Evolutionary conservation across 1,284 basidiomycete genomes (phyloP).

Genomic region (Irpex rosettiformis): DNA sequence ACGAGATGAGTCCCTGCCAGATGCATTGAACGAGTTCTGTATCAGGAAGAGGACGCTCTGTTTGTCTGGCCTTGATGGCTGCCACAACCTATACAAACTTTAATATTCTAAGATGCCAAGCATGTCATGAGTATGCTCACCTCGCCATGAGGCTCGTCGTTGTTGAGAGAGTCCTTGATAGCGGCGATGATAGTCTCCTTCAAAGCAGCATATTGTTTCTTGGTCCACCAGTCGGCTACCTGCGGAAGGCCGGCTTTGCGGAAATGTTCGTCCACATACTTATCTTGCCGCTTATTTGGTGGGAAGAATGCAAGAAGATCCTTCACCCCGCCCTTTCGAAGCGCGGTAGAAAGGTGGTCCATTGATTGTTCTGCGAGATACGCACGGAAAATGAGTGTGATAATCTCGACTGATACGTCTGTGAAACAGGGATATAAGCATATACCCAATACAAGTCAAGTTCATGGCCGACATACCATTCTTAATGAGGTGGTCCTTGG

Average conservation of each 20-base stretch:
- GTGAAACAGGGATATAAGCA: conserved; percentile 7
- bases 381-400: conserved; percentile 79
- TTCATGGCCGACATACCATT: conserved; percentile 54
- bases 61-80: conserved; percentile 66
- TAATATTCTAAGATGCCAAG: conserved; percentile 12
- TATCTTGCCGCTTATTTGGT: conserved; percentile 69
- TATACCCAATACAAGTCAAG: neutral
- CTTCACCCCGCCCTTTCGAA: conserved; percentile 83
- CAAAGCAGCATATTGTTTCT: conserved; percentile 74
- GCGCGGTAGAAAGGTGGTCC: conserved; percentile 76
- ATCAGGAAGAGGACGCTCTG: conserved; percentile 72
- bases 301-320: conserved; percentile 90
- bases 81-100: conserved; percentile 58
- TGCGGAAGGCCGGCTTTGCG: conserved; percentile 72
- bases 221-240: conserved; percentile 90
- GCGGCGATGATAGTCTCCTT: conserved; percentile 33
- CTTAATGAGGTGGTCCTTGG: conserved; percentile 94
- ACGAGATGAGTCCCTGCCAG: conserved; percentile 87
- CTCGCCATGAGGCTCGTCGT: conserved; percentile 59
- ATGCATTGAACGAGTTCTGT: conserved; percentile 84
- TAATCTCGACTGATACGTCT: conserved; percentile 77
- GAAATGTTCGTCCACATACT: conserved; percentile 83
- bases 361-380: conserved; percentile 81
- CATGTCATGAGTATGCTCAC: conserved; percentile 36
- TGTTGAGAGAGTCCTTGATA: conserved; percentile 39